A percentile compares a stretch with the other conserved stretches of the same genome.
These are phyloP conservation scores for Paxillus ammoniavirescens DNA, from an alignment of 768 basidiomycete genomes.

Conservation along the genomic window DNA sequence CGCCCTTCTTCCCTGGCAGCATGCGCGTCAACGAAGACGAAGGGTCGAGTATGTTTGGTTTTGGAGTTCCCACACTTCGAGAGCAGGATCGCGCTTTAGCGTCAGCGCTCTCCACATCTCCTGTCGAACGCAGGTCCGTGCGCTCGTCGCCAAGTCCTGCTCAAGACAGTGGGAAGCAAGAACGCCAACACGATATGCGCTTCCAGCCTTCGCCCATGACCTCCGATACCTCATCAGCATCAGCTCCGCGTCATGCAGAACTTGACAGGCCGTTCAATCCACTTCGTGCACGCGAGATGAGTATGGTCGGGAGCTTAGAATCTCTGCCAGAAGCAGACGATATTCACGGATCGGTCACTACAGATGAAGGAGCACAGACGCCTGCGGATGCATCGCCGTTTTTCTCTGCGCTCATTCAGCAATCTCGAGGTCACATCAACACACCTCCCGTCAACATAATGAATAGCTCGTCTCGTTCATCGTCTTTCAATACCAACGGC, in stretches of 20 bases:
- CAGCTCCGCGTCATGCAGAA: constrained; percentile 47
- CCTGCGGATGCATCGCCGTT: constrained; percentile 34
- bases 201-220: constrained; percentile 37
- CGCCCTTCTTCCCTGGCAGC: constrained; percentile 77
- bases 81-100: constrained; percentile 45
- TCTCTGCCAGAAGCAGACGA: constrained; percentile 57
- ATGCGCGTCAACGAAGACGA: constrained; percentile 59
- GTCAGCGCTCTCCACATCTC: constrained; percentile 58
- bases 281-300: constrained; percentile 46
- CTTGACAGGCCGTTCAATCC: constrained; percentile 44
- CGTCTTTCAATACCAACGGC: constrained; percentile 43
- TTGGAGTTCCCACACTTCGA: constrained; percentile 46
- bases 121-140: constrained; percentile 64
- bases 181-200: constrained; percentile 23
- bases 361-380: constrained; percentile 25
- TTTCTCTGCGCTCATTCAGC: constrained; percentile 38
- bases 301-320: constrained; percentile 44
- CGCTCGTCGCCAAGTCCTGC: constrained; percentile 71
- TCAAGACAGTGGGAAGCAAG: constrained; percentile 29
- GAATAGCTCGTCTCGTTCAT: constrained; percentile 34
- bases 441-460: constrained; percentile 47
- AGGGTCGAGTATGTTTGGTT: constrained; percentile 40
- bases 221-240: constrained; percentile 51
- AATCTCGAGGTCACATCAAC: constrained; percentile 37
- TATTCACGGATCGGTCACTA: constrained; percentile 36